A percentile compares a stretch with the other conserved stretches of the same genome.
phyloP scores from a whole-genome alignment of 2,329 filamentous ascomycete species.

The Cyclaneusma minus region DNA sequence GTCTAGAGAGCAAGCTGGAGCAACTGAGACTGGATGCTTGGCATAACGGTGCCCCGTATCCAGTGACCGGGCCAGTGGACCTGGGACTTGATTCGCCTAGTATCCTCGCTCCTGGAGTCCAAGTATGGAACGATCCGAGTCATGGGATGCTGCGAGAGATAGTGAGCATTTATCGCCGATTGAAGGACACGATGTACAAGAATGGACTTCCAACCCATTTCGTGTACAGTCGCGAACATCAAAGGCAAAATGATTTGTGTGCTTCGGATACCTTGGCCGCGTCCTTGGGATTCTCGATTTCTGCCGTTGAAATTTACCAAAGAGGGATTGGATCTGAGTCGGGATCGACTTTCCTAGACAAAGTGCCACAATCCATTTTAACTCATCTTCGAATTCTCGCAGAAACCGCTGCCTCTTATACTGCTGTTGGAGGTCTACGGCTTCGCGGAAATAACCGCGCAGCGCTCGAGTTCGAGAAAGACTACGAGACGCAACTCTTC shows the following conservation, averaged over 20 bases:
- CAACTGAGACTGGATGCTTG: constrained; percentile 16
- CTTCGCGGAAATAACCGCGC: constrained; percentile 43
- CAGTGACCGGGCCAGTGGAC: constrained; percentile 17
- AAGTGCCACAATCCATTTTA: constrained; percentile 67
- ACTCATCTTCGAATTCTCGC: constrained; percentile 79
- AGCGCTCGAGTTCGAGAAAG: constrained; percentile 47
- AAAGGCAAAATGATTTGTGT: constrained; percentile 28
- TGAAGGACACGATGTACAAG: constrained; percentile 39
- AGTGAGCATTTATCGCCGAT: constrained; percentile 41
- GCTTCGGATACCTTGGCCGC: constrained; percentile 44
- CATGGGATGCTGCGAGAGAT: constrained; percentile 31
- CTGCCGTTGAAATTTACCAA: constrained; percentile 81
- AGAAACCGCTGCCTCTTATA: constrained; percentile 77
- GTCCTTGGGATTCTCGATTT: constrained; percentile 70
- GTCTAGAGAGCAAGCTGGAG: constrained; percentile 23
- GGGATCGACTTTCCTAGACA: constrained; percentile 64
- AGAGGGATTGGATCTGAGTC: constrained; percentile 64
- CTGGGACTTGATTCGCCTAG: too few relatives aligned
- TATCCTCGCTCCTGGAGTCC: constrained; percentile 21
- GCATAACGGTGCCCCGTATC: constrained; percentile 7
- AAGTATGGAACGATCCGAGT: too few relatives aligned
- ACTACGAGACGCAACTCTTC: constrained; percentile 57
- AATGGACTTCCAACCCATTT: constrained; percentile 33
- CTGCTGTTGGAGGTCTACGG: constrained; percentile 58
- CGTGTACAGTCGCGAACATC: constrained; percentile 16